Base-by-base conservation (phyloP, 257 asterid species). In the Ocimum tenuiflorum region DNA sequence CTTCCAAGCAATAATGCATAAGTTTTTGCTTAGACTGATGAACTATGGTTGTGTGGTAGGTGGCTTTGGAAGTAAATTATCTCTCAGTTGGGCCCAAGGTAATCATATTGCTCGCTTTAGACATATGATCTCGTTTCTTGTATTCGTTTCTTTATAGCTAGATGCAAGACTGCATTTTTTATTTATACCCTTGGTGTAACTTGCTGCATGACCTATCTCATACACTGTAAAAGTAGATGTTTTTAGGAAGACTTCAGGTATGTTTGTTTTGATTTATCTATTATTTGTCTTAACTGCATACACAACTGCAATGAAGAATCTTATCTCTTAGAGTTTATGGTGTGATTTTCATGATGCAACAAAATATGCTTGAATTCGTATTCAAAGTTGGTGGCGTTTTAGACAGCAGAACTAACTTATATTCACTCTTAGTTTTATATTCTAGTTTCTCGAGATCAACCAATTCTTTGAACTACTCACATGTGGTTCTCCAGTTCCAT, bases 41-140 rank as follows among this genome's bases (percentile, higher is more conserved):
- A n/a, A 8, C 15, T 33, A 6, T 74, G 65, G 19, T 67, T 49
- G 45, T 47, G 11, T 43, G 22, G 31, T 45, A 78, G 83, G 77
- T 78, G 45, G 70, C 23, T 15, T 63, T 36, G 75, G 64, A 39
- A 71, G 13, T 60, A 71, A 68, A 27, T 43, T 29, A 48, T 60
- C 60, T 65, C 67, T 72, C 49, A 35, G 73, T 31, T 63, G 77
- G 65, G 73, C 56, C 59, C 77, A 70, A 67, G 83, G 83, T 78
- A 71, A 67, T 19, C 45, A 24, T 38, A 54, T 24, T 18, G 13
- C 57, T 51, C 66, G 60, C 38, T 67, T 47, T 24, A 15, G 65
- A 14, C 64, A 18, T 24, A 33, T 2, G 29, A 24, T 29, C 12
- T 24, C 1, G 19, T 53, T 42, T 61, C 49, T 41, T 52, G 13